Evolutionary conservation across 2,329 filamentous ascomycete species (phyloP).

Genomic region (Alternaria ventricosa): DNA sequence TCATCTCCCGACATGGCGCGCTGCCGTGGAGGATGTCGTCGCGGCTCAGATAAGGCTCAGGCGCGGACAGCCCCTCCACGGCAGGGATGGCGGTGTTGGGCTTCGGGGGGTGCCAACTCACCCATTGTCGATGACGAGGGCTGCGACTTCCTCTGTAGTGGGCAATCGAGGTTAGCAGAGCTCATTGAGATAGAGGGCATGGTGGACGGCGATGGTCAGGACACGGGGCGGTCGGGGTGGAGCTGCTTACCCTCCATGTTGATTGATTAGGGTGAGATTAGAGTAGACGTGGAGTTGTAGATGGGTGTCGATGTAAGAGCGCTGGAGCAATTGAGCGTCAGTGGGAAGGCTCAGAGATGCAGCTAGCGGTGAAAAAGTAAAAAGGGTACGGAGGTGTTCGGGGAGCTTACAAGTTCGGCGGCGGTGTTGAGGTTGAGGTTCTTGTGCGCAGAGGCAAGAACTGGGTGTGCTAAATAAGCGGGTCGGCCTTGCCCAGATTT

Average conservation of each 20-base stretch:
- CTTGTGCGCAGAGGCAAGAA: conserved; percentile 50
- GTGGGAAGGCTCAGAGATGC: conserved; percentile 30
- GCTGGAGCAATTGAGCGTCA: conserved; percentile 43
- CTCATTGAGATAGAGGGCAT: conserved; percentile 38
- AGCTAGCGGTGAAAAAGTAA: conserved; percentile 30
- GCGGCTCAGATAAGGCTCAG: conserved; percentile 30
- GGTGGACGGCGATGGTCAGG: conserved; percentile 23
- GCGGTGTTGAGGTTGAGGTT: conserved; percentile 45
- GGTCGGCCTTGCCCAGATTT: conserved; percentile 50
- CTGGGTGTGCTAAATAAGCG: conserved; percentile 52
- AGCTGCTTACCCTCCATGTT: conserved; percentile 72
- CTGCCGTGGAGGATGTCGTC: conserved; percentile 31
- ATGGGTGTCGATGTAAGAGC: conserved; percentile 37
- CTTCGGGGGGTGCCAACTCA: conserved; percentile 65
- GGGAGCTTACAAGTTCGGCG: conserved; percentile 43
- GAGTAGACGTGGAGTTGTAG: conserved; percentile 39
- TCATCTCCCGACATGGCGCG: conserved; percentile 24
- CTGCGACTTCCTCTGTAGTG: conserved; percentile 95
- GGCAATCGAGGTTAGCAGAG: conserved; percentile 43
- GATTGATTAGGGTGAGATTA: conserved; percentile 53
- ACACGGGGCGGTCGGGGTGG: conserved; percentile 29
- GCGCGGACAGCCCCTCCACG: conserved; percentile 47
- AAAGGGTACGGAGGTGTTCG: conserved; percentile 31
- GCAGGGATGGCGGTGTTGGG: conserved; percentile 45
- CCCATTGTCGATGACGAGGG: conserved; percentile 99